These are phyloP conservation scores for Sphaceloma murrayae DNA, from an alignment of 2,329 filamentous ascomycete species.

Conservation along the genomic window DNA sequence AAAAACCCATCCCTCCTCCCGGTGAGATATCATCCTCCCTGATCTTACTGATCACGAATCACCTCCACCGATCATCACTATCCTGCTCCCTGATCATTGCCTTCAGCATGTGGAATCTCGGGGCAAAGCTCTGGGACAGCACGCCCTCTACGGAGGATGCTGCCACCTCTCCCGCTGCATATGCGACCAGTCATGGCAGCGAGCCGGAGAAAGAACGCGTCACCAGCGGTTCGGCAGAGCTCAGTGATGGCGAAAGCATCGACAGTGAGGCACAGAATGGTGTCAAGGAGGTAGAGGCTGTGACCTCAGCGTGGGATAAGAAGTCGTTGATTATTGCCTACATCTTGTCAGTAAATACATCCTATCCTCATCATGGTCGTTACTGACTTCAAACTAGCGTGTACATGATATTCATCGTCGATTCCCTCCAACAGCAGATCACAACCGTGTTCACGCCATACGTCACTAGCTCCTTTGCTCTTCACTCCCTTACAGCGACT, in stretches of 20 bases:
- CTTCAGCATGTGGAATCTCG: conserved; percentile 5
- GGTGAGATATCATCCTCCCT: too few relatives aligned
- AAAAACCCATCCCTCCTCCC: too few relatives aligned
- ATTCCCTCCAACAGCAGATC: conserved; percentile 41
- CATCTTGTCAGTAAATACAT: conserved; percentile 27
- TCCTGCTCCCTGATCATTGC: neutral
- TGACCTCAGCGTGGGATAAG: conserved; percentile 34
- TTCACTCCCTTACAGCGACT: conserved; percentile 30
- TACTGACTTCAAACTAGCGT: conserved; percentile 27
- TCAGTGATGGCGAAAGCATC: conserved; percentile 16
- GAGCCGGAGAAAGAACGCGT: too few relatives aligned
- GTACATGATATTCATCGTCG: conserved; percentile 41
- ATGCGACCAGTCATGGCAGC: neutral
- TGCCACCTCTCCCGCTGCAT: neutral
- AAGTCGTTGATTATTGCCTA: conserved; percentile 33
- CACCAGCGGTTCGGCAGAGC: neutral
- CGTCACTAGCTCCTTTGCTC: conserved; percentile 33
- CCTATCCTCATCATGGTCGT: neutral
- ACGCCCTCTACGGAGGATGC: neutral
- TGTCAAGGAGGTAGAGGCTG: conserved; percentile 33
- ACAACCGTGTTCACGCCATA: conserved; percentile 33
- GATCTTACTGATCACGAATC: neutral
- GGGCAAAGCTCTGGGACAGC: conserved; percentile 4
- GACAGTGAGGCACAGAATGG: conserved; percentile 30
- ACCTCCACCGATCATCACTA: neutral